These are phyloP conservation scores for Syncephalastrum monosporum DNA, from an alignment of 371 early-diverging fungal species.

Conservation along the genomic window DNA sequence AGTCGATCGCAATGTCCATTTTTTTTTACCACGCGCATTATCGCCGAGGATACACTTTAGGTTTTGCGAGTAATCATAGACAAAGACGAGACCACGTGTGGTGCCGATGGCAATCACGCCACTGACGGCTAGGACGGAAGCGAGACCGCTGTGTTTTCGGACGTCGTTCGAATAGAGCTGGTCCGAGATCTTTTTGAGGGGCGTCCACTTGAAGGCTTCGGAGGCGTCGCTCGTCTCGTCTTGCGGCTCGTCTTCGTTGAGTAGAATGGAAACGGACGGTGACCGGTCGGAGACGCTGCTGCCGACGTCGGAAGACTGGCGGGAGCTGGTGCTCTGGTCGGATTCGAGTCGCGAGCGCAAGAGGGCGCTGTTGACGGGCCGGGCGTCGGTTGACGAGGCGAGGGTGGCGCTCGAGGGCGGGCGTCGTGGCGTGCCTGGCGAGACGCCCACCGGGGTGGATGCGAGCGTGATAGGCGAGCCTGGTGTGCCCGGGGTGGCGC, in stretches of 20 bases:
- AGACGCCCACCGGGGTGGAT: constrained; percentile 13
- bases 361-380: constrained; percentile 3
- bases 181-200: constrained; percentile 64
- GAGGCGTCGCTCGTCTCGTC: constrained; percentile 32
- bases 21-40: constrained; percentile 43
- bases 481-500: constrained; percentile 25
- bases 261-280: constrained; percentile 16
- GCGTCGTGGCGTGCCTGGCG: constrained; percentile 18
- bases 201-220: constrained; percentile 79
- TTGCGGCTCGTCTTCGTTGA: constrained; percentile 9
- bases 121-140: constrained; percentile 59
- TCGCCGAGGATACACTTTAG: constrained; percentile 67
- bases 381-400: constrained; percentile 2
- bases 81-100: constrained; percentile 66
- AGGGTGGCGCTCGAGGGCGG: constrained; percentile 11
- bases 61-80: constrained; percentile 71
- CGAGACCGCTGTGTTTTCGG: constrained; percentile 54
- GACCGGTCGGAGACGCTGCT: constrained; percentile 14
- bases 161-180: constrained; percentile 64
- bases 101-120: constrained; percentile 76
- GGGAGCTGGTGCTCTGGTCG: constrained; percentile 17
- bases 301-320: constrained; percentile 26
- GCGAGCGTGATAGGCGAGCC: constrained; percentile 16
- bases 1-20: too few species aligned
- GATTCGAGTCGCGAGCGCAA: constrained; percentile 18